Evolutionary conservation across 495 filamentous ascomycete species (phyloP), one percentile per base, ranked within the genome.

Genomic region (Elaphomyces granulatus): DNA sequence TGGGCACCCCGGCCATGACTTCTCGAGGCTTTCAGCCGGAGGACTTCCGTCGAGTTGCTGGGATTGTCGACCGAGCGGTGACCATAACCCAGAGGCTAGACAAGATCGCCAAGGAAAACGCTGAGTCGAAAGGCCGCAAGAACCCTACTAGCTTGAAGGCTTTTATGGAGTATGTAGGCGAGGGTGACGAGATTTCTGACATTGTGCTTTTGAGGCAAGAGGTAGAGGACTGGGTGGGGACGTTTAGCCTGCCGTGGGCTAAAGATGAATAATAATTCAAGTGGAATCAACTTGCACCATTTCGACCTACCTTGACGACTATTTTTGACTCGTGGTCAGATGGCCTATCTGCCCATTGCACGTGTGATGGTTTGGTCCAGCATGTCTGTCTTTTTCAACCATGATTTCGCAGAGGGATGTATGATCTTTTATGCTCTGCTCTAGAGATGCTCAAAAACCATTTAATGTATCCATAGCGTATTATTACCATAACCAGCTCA

Each of bases 1-100:
- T 96, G 48, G 92, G 92, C 53, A 87, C 87, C 37, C 92, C 92
- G 35, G 92, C 92, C 54, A 96, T 96, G 90, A 88, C 87, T 46
- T 81, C 75, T 51, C 81, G 90, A 64, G 90, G 90, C 41, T 86
- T 96, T 64, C 83, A 87, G 43, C 82, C 85, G 64, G 72, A 84
- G 40, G 84, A 95, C 63, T 99, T 96, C 67, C 82, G 83, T 67
- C 73, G 78, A 45, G 86, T 99, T 45, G 88, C 81, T 30, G 54
- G 63, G 30, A 96, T 94, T 70, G 93, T 99, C 45, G 84, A 90
- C 53, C 72, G 77, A 52, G 63, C 72, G 59, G 79, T 93, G 64
- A 78, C 73, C 61, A 68, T 92, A 48, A 43, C 41, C 9, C 41
- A 43, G 16, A 43, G 79, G 43, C 61, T 96, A 10, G 84, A 95